A percentile compares a stretch with the other conserved stretches of the same genome.
These are phyloP conservation scores for Gossypium trilobum DNA, from an alignment of 441 rosid genomes.

Conservation along the genomic window DNA sequence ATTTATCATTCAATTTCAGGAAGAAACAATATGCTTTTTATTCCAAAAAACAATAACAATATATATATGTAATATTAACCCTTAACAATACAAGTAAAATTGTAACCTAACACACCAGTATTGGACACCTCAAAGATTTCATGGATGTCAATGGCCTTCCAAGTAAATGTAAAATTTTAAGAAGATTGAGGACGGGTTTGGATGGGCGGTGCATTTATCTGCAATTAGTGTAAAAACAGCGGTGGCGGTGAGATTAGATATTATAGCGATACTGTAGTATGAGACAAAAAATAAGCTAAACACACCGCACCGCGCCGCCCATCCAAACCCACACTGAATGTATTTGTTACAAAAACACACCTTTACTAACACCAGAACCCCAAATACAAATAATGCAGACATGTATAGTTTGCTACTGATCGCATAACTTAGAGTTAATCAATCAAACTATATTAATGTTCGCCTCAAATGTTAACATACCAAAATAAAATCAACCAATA, in stretches of 20 bases:
- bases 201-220: too few species aligned
- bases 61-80: not conserved
- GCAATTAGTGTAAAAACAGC: too few species aligned
- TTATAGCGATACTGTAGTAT: too few species aligned
- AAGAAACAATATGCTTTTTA: too few species aligned
- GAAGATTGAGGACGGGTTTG: not conserved
- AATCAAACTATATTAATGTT: not conserved
- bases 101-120: not conserved
- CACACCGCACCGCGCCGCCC: too few species aligned
- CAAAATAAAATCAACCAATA: not conserved
- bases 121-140: not conserved
- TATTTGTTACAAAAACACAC: not conserved
- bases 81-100: not conserved
- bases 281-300: too few species aligned
- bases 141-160: not conserved
- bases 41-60: not conserved
- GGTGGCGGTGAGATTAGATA: too few species aligned
- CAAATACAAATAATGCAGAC: not conserved
- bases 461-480: not conserved
- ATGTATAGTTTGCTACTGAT: not conserved
- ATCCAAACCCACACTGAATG: not conserved
- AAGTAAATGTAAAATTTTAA: not conserved
- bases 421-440: not conserved
- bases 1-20: not conserved
- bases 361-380: not conserved